Base-by-base conservation (phyloP, 1,284 basidiomycete genomes). In the Stereum hirsutum region DNA sequence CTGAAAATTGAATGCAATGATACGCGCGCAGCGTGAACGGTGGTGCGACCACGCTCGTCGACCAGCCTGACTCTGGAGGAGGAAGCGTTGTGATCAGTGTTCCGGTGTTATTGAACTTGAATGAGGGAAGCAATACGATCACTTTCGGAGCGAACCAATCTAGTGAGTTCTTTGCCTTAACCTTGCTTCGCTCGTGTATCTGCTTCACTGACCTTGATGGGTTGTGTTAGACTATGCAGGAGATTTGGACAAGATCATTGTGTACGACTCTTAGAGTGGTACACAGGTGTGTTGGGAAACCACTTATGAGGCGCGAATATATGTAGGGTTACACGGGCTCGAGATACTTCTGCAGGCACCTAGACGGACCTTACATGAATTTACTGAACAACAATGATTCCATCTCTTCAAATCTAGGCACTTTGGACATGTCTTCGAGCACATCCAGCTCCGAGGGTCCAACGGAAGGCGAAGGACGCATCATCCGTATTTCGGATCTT, bases 211-310 rank as follows among this genome's bases (percentile, higher is more conserved):
- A n/a, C 23, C 28, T 27, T 27, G 19, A 39, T 31, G 23, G 26
- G n/a, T 17, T 40, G 26, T 34, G 15, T 23, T 49, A 76, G 75
- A 61, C 49, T 79, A 72, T 54, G 76, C 75, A 20, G 76, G 63
- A n/a, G 75, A 79, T 53, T 60, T 78, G 36, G 76, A 80, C 58
- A 78, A 69, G 60, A 75, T 80, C 52, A 62, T 78, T 39, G 75
- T 80, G 4, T 79, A 76, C 54, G 23, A 34, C 11, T 32, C 32
- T n/a, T 41, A 27, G 27, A n/a, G n/a, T n/a, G n/a, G n/a, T n/a
- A n/a, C n/a, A n/a, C n/a, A n/a, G n/a, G n/a, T n/a, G n/a, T n/a
- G n/a, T n/a, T n/a, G n/a, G n/a, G n/a, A n/a, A n/a, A n/a, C n/a
- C n/a, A n/a, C n/a, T n/a, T n/a, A n/a, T n/a, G n/a, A n/a, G n/a